Base-by-base conservation (phyloP, 2,329 filamentous ascomycete species). In the Pseudogymnoascus sp. region DNA sequence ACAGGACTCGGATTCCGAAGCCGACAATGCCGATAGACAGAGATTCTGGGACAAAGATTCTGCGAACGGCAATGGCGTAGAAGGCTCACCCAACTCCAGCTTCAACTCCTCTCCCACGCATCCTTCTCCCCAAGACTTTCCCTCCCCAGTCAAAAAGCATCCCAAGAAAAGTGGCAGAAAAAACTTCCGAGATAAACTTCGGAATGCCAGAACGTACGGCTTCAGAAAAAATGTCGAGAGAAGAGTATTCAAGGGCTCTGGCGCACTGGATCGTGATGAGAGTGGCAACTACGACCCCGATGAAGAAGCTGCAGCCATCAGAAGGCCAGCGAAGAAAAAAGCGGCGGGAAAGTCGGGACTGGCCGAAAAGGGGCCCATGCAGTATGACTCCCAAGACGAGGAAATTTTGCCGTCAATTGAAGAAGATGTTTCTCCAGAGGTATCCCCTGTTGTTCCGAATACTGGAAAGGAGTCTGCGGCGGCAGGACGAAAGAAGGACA, bases 241-340 rank as follows among this genome's bases (percentile, higher is more conserved):
- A 12, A 58, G 16, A 14, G 36, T 41, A 11, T 60, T 60, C 14
- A 37, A 41, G 4, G 58, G 58, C 8, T 41, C 35, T 33, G 58
- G 38, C 12, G 36, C 12, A 16, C 20, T 41, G 35, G 58, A 60
- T 41, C 14, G 12, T 20, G 58, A 60, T 18, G 58, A 33, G 58
- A 60, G 58, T 41, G 58, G 58, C 25, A 60, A 37, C 58, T 60
- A 60, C 20, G 38, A 60, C 4, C 58, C 58, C 2, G 18, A 11
- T n/a, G 22, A 58, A 58, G 25, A 54, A 18, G 43, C 25, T 54
- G 9, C 43, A 12, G 43, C 43, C 43, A 54, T 12, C 4, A 54
- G 43, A n/a, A 54, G 43, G 25, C 43, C 25, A 18, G 25, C n/a
- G 14, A 54, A 54, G 25, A 54, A 54, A 6, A 54, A 54, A n/a